A percentile compares a stretch with the other conserved stretches of the same genome.
Evolutionary conservation across 139 green algal species (phyloP).

Genomic region (Trebouxia sp.): DNA sequence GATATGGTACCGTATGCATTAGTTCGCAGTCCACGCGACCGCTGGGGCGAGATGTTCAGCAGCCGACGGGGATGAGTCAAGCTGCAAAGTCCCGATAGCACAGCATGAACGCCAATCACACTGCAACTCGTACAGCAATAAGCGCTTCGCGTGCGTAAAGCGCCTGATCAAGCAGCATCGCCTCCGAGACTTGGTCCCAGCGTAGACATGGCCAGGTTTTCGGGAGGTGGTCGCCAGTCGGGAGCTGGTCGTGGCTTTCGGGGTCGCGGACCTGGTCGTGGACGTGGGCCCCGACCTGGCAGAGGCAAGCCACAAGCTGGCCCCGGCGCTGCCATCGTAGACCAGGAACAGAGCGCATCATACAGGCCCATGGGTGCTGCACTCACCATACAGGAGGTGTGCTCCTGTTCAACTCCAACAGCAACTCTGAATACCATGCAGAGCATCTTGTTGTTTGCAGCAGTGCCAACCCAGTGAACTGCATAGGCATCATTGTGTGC

Average conservation of each 20-base stretch:
- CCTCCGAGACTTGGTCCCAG: no score
- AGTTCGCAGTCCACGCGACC: no score
- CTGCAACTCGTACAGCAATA: no score
- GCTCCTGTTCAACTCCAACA: not conserved
- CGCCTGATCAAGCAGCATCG: no score
- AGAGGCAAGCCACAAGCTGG: constrained; percentile 1
- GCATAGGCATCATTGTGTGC: not conserved
- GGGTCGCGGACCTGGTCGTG: not conserved
- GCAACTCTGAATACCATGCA: not conserved
- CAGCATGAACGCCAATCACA: no score
- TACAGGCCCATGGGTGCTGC: constrained; percentile 37
- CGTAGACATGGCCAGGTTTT: not conserved
- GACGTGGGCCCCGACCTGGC: not conserved
- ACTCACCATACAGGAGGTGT: constrained; percentile 42
- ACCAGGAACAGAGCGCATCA: constrained; percentile 14
- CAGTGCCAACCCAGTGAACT: not conserved
- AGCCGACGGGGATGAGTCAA: no score
- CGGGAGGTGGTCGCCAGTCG: not conserved
- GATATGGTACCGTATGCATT: no score
- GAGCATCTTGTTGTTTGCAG: not conserved
- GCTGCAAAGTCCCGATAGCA: no score
- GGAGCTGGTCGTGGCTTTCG: not conserved
- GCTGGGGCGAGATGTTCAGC: no score
- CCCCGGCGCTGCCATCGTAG: not conserved
- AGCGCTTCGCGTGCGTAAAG: no score